phyloP scores from a whole-genome alignment of 805 yeast species.

The Starmerella geochares region DNA sequence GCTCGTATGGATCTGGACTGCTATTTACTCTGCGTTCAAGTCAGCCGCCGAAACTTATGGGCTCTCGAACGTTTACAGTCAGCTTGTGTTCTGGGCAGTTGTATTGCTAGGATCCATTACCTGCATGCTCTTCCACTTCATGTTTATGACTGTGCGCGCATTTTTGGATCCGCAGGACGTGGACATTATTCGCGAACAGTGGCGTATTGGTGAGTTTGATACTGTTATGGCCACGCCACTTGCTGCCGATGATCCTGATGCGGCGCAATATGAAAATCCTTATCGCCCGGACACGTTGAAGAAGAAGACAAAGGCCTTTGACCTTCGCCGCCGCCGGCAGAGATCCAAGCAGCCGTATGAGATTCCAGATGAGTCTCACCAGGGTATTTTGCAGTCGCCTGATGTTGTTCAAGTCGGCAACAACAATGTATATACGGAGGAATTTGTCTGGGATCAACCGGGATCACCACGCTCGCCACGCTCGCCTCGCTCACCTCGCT shows the following conservation, averaged over 20 bases:
- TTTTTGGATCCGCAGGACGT: conserved; percentile 54
- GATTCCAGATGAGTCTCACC: conserved; percentile 21
- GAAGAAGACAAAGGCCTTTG: conserved; percentile 10
- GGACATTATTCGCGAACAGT: conserved; percentile 60
- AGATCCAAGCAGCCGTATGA: conserved; percentile 21
- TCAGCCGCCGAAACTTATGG: conserved; percentile 51
- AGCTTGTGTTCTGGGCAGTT: conserved; percentile 55
- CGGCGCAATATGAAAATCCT: conserved; percentile 27
- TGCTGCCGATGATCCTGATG: conserved; percentile 28
- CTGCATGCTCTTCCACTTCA: conserved; percentile 55
- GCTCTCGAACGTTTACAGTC: conserved; percentile 50
- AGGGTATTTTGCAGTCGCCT: conserved; percentile 22
- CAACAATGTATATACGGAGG: conserved; percentile 17
- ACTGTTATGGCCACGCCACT: conserved; percentile 28
- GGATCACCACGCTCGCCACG: background rate
- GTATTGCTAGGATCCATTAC: conserved; percentile 46
- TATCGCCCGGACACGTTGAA: conserved; percentile 22
- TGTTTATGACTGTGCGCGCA: conserved; percentile 42
- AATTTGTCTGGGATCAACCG: conserved; percentile 18
- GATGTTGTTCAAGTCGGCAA: conserved; percentile 24
- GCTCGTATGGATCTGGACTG: conserved; percentile 64
- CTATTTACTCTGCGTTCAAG: conserved; percentile 56
- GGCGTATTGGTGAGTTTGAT: conserved; percentile 42
- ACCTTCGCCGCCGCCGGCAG: conserved; percentile 14
- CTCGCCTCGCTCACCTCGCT: background rate